Conservation (phyloP, 2,329 filamentous ascomycete species). For the Pyricularia sp. region DNA sequence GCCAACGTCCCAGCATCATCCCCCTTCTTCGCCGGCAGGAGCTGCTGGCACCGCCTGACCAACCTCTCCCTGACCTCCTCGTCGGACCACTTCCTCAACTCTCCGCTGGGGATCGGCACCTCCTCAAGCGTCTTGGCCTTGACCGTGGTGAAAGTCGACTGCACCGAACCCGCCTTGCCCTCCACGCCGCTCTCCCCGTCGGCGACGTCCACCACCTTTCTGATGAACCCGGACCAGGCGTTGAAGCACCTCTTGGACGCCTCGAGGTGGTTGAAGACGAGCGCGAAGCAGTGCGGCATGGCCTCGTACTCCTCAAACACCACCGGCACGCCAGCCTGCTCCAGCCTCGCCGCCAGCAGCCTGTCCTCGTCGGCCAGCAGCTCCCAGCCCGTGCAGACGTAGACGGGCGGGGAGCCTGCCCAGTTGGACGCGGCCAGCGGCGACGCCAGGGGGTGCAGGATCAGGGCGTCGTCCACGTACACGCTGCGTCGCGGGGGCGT, state of each 20-base stretch:
- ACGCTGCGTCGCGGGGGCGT: constrained; percentile 41
- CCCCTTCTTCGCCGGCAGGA: neutral
- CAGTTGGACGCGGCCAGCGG: constrained; percentile 51
- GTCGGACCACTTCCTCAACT: constrained; percentile 31
- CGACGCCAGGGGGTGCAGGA: constrained; percentile 59
- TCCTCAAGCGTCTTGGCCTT: constrained; percentile 43
- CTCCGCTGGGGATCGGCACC: constrained; percentile 29
- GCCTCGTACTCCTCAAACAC: constrained; percentile 66
- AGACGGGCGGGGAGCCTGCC: constrained; percentile 55
- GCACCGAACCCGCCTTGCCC: constrained; percentile 6
- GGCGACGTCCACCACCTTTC: constrained; percentile 7
- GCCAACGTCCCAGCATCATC: neutral
- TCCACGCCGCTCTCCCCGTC: constrained; percentile 24
- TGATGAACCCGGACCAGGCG: constrained; percentile 48
- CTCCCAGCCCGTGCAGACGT: constrained; percentile 62
- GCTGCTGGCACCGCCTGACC: constrained; percentile 14
- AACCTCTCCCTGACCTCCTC: constrained; percentile 33
- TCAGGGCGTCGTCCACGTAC: constrained; percentile 43
- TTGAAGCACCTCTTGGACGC: constrained; percentile 42
- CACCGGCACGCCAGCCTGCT: constrained; percentile 47
- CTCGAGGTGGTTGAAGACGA: constrained; percentile 39
- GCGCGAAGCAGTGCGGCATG: constrained; percentile 69
- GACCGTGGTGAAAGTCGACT: constrained; percentile 33
- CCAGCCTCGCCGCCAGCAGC: constrained; percentile 48
- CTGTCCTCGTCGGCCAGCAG: constrained; percentile 59